These are phyloP conservation scores for Paratinospora sagittata DNA, from an alignment of 164 flowering plant species.

Conservation along the genomic window DNA sequence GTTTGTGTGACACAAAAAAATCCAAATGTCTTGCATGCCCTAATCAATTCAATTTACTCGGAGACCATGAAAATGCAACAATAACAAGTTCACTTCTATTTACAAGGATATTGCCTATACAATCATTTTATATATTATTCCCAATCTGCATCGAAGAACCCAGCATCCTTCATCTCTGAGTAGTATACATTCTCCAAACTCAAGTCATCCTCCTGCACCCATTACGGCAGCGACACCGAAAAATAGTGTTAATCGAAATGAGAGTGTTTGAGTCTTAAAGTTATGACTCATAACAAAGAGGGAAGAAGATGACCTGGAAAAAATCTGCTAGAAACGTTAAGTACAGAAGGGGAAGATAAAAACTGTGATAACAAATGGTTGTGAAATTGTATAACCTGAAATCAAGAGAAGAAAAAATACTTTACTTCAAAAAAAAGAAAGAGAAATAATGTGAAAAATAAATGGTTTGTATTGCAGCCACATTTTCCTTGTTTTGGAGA, in stretches of 20 bases:
- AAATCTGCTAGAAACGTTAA: conserved; percentile 78
- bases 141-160: too few species aligned
- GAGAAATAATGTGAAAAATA: background rate
- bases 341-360: conserved; percentile 80
- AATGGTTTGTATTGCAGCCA: background rate
- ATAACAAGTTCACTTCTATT: too few species aligned
- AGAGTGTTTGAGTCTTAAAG: background rate
- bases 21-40: too few species aligned
- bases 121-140: conserved; percentile 8
- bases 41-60: too few species aligned
- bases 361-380: conserved; percentile 59
- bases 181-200: too few species aligned
- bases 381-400: conserved; percentile 68
- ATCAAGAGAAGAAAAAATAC: background rate
- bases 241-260: background rate
- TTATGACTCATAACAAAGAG: background rate
- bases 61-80: too few species aligned
- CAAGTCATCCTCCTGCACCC: conserved; percentile 70
- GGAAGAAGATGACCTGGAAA: conserved; percentile 57
- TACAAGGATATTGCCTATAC: background rate
- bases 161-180: too few species aligned
- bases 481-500: background rate
- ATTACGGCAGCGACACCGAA: conserved; percentile 1
- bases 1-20: too few species aligned
- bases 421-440: background rate